Evolutionary conservation across 1,139 yeast species (phyloP), one percentile per base, ranked within the genome.

Genomic region (Komagataea norvegica): DNA sequence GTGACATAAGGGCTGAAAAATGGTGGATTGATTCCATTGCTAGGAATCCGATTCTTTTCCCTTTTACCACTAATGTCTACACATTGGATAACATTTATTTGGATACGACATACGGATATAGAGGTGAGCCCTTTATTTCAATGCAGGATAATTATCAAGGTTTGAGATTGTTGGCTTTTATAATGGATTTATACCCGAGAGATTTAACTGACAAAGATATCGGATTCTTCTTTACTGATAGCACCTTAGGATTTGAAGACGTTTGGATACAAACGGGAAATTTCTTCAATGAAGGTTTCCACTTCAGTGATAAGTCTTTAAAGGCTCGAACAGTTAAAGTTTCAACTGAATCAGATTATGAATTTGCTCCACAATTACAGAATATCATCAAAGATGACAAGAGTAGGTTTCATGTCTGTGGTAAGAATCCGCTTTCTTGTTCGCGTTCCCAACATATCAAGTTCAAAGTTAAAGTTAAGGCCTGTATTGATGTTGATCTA

Each of bases 1-100:
- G 85, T 3, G 85, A 79, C 48, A 43, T 76, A 8, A 59, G 83
- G 25, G 80, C 80, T 2, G 85, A 78, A 47, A 33, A 49, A 0
- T 73, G 79, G 76, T 76, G 77, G 72, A 54, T 67, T 2, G 58
- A 64, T 9, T 45, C 62, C 3, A 52, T 74, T 10, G 43, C 49
- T 4, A 64, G 61, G 28, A 67, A 68, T 40, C 70, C 70, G 2
- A 49, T 51, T 7, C 50, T 79, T 15, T 54, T 65, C 18, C 77
- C 79, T 0, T 78, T 66, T 42, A 57, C 65, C 2, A 45, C 56
- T 3, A 67, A 70, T 0, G 40, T 57, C 6, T 60, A 57, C 36
- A 41, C 46, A 0, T 52, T 79, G 10, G 71, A 69, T 36, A 68
- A 67, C 37, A 57, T 78, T 8, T 78, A 79, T 48, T 55, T 77